A percentile compares a stretch with the other conserved stretches of the same genome.
Evolutionary conservation across 352 stramenopile genomes (phyloP).

Genomic region (Phytophthora pisi): DNA sequence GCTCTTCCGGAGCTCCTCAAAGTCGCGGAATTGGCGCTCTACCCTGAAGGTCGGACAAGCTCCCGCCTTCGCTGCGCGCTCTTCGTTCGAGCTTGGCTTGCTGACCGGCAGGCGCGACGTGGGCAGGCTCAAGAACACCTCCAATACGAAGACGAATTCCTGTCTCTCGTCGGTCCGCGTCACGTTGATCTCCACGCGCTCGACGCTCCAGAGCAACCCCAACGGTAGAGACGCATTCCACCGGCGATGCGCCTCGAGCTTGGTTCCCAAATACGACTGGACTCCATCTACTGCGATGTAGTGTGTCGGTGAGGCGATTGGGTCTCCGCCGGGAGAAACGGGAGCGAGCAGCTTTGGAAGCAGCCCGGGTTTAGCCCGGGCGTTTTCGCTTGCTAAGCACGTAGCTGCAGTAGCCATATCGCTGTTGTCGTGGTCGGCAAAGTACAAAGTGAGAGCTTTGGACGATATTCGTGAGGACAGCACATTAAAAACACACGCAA

Average conservation of each 20-base stretch:
- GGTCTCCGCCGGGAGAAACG: constrained; percentile 15
- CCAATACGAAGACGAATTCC: constrained; percentile 48
- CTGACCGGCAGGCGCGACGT: constrained; percentile 33
- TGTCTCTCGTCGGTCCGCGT: constrained; percentile 26
- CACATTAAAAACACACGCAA: too few species aligned
- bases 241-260: constrained; percentile 36
- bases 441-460: constrained; percentile 8
- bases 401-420: neutral
- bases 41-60: constrained; percentile 38
- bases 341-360: constrained; percentile 16
- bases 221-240: constrained; percentile 31
- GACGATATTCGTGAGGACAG: neutral
- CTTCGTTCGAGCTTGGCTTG: constrained; percentile 15
- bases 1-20: constrained; percentile 43
- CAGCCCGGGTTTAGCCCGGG: neutral
- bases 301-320: neutral
- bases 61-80: neutral
- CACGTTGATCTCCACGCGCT: constrained; percentile 49
- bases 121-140: constrained; percentile 42
- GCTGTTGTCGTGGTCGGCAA: neutral
- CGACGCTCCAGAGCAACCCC: constrained; percentile 46
- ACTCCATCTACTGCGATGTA: constrained; percentile 3
- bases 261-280: constrained; percentile 21
- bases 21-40: constrained; percentile 55
- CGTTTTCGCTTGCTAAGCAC: neutral